These are phyloP conservation scores for Protomyces inouyei DNA, from an alignment of 1,139 yeast species.

Conservation along the genomic window DNA sequence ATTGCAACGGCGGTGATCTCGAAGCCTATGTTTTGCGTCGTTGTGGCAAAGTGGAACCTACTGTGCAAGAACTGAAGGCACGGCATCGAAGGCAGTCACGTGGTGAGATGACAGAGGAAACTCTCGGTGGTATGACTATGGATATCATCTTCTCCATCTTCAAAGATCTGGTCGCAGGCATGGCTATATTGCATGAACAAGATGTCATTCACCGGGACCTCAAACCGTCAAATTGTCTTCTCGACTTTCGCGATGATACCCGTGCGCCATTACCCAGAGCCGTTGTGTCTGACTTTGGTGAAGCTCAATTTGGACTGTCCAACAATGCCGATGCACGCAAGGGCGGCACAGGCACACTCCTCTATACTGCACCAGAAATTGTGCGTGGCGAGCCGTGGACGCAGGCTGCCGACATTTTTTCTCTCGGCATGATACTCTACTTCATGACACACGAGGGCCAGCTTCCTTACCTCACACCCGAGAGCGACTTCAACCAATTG, in stretches of 20 bases:
- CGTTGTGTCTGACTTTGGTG: conserved; percentile 84
- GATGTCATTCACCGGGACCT: conserved; percentile 81
- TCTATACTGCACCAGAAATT: conserved; percentile 28
- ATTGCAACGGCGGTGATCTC: conserved; percentile 80
- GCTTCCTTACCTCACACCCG: conserved; percentile 44
- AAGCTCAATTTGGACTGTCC: conserved; percentile 55
- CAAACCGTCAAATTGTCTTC: conserved; percentile 78
- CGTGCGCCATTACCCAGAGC: conserved; percentile 53
- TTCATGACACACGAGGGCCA: conserved; percentile 60
- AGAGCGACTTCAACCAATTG: conserved; percentile 42
- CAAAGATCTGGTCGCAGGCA: conserved; percentile 63
- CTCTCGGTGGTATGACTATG: conserved; percentile 30
- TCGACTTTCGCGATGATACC: conserved; percentile 35
- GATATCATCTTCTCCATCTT: conserved; percentile 61
- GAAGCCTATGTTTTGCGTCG: conserved; percentile 53
- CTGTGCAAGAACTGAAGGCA: conserved; percentile 30
- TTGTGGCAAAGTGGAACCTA: conserved; percentile 26
- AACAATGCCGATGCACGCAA: neutral
- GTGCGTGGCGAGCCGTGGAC: conserved; percentile 27
- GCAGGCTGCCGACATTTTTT: conserved; percentile 58
- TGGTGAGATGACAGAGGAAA: conserved; percentile 1
- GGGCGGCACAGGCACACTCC: conserved; percentile 35
- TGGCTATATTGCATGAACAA: conserved; percentile 62
- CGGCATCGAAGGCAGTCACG: conserved; percentile 27
- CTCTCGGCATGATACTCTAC: conserved; percentile 74